Conservation (phyloP, 495 filamentous ascomycete genomes). For the Trypethelium eluteriae region DNA sequence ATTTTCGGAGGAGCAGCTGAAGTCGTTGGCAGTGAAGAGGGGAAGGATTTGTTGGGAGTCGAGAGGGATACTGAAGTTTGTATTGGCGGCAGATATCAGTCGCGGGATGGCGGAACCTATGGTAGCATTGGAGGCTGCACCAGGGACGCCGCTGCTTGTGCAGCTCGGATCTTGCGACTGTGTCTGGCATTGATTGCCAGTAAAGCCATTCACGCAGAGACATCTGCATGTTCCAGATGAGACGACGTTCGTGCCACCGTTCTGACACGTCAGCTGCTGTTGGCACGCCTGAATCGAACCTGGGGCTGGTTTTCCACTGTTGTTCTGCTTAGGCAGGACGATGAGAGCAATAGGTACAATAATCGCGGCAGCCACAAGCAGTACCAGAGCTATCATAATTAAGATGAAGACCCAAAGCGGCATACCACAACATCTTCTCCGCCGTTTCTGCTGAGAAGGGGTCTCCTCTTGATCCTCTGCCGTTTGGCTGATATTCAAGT, state of each 20-base stretch:
- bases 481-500: constrained; percentile 12
- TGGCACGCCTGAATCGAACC: constrained; percentile 32
- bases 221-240: constrained; percentile 65
- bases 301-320: constrained; percentile 28
- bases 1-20: constrained; percentile 76
- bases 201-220: constrained; percentile 79
- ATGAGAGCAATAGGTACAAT: constrained; percentile 80
- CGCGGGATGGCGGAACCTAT: constrained; percentile 70
- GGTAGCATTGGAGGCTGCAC: constrained; percentile 56
- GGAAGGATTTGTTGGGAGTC: constrained; percentile 57
- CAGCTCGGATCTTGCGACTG: constrained; percentile 55
- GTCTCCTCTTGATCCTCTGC: constrained; percentile 10
- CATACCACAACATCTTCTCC: constrained; percentile 66
- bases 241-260: constrained; percentile 70
- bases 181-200: constrained; percentile 63
- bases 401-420: constrained; percentile 72
- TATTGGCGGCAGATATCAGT: constrained; percentile 54
- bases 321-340: constrained; percentile 56
- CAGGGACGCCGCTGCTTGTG: constrained; percentile 52
- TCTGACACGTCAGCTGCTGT: constrained; percentile 51
- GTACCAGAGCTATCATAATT: constrained; percentile 56
- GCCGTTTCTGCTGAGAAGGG: background rate
- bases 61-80: constrained; percentile 70
- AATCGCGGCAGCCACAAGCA: constrained; percentile 77
- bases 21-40: constrained; percentile 62